A percentile compares a stretch with the other conserved stretches of the same genome.
Evolutionary conservation across 2,329 filamentous ascomycete species (phyloP).

Genomic region (Chaetomium sp.): DNA sequence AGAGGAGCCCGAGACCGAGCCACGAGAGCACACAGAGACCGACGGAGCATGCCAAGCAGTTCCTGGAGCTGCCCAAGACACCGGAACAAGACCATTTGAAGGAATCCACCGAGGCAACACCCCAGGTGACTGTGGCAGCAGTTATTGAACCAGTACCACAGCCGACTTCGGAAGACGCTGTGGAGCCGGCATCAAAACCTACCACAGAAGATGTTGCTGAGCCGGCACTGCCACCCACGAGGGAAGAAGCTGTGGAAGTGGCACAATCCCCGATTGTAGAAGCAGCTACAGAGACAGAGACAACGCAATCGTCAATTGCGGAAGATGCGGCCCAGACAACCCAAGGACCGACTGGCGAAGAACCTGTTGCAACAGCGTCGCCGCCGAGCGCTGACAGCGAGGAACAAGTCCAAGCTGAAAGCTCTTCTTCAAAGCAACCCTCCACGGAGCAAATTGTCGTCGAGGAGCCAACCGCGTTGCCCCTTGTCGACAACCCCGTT

Average conservation of each 20-base stretch:
- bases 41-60: constrained; percentile 5
- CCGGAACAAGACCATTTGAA: constrained; percentile 12
- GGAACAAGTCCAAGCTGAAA: not conserved
- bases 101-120: not conserved
- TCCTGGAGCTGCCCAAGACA: constrained; percentile 18
- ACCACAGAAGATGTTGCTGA: not conserved
- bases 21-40: constrained; percentile 26
- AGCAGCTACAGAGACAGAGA: not conserved
- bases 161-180: not conserved
- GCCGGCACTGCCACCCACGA: not conserved
- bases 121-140: not conserved
- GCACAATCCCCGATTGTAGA: not conserved
- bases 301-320: not conserved
- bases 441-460: not conserved
- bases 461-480: not conserved
- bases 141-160: not conserved
- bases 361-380: not conserved
- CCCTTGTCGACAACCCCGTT: not conserved
- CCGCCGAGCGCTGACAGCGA: not conserved
- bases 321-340: not conserved
- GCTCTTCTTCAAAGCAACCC: not conserved
- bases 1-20: constrained; percentile 35
- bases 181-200: not conserved
- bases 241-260: not conserved
- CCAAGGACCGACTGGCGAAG: not conserved